Evolutionary conservation across 202 grass and related monocot species (phyloP), one percentile per base, ranked within the genome.

Genomic region (Bolboschoenoplectus hybrid): DNA sequence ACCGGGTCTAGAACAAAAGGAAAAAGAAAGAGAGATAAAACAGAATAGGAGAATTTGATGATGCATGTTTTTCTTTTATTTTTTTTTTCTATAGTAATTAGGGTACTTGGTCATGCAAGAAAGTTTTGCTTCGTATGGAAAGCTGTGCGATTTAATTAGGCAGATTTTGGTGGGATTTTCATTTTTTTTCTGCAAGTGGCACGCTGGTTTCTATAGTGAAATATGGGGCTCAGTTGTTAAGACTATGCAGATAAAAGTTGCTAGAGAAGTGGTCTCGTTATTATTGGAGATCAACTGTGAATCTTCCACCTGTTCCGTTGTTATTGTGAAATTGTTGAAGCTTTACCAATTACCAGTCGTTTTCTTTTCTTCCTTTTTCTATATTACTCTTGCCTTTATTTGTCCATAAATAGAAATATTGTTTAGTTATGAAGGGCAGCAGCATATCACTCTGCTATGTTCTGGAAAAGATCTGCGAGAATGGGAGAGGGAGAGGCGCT

Each of bases 231-330:
- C n/a, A 73, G 49, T 73, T 47, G 19, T 67, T 74, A 32, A 72
- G 45, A 50, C 16, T 57, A 1, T 74, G 70, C 70, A 74, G 44
- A 74, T 74, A 50, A 50, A 74, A 74, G 70, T 50, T 73, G 16
- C 40, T 47, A n/a, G 41, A 20, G 7, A 49, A 49, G 17, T 73
- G 41, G 69, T 49, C 69, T 70, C 67, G 7, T 45, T 70, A 69
- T 70, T 70, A 70, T 70, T 70, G 9, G 44, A 73, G 69, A 73
- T 73, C 69, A 46, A 20, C 44, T 73, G 44, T 2, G 9, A 10
- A 26, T 49, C 52, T 52, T 52, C 46, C 45, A 51, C 4, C 71
- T 35, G 20, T 74, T 52, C 1, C 52, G 46, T 5, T 52, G 10
- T 35, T 13, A 6, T 52, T 51, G 19, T 4, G 9, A 51, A 51